Evolutionary conservation across 108 stramenopile species (phyloP).

Genomic region (Pseudonitzschia multiseries): DNA sequence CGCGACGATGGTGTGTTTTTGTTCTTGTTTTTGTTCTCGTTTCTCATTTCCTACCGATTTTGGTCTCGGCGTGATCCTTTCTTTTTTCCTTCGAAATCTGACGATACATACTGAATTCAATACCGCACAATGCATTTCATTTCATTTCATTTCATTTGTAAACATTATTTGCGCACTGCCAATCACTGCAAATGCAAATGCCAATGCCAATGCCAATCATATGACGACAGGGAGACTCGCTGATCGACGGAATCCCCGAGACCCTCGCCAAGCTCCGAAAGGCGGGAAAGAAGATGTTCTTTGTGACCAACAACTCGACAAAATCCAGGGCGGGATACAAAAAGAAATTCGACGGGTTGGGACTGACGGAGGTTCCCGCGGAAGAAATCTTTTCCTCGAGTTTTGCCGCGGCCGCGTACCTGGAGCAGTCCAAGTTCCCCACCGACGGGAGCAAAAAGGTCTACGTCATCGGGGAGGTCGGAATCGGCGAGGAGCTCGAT

Average conservation of each 20-base stretch:
- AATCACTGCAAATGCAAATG: too few relatives aligned
- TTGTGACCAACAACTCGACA: slow-evolving; percentile 98
- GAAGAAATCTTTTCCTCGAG: slow-evolving; percentile 94
- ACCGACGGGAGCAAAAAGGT: slow-evolving; percentile 95
- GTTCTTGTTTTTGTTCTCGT: not conserved
- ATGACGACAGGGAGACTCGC: slow-evolving; percentile 71
- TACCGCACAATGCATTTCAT: too few relatives aligned
- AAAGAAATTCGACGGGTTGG: slow-evolving; percentile 91
- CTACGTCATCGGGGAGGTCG: slow-evolving; percentile 94
- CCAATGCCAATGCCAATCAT: too few relatives aligned
- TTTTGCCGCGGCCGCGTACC: slow-evolving; percentile 97
- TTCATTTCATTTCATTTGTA: too few relatives aligned
- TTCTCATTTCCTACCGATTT: not conserved
- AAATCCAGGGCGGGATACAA: slow-evolving; percentile 93
- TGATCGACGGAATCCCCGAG: slow-evolving; percentile 93
- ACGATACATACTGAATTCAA: too few relatives aligned
- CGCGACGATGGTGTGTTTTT: too few relatives aligned
- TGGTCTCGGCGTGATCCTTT: not conserved
- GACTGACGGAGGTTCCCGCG: slow-evolving; percentile 75
- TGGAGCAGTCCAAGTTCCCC: slow-evolving; percentile 93
- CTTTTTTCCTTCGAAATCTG: too few relatives aligned
- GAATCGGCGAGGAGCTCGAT: slow-evolving; percentile 96
- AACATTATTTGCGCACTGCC: too few relatives aligned
- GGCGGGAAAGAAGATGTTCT: slow-evolving; percentile 93
- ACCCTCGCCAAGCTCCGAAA: slow-evolving; percentile 83